Percentiles rank a stretch among this genome's conserved stretches.
Conservation (phyloP, 2,329 filamentous ascomycete species). For the Pseudomassariella vexata region DNA sequence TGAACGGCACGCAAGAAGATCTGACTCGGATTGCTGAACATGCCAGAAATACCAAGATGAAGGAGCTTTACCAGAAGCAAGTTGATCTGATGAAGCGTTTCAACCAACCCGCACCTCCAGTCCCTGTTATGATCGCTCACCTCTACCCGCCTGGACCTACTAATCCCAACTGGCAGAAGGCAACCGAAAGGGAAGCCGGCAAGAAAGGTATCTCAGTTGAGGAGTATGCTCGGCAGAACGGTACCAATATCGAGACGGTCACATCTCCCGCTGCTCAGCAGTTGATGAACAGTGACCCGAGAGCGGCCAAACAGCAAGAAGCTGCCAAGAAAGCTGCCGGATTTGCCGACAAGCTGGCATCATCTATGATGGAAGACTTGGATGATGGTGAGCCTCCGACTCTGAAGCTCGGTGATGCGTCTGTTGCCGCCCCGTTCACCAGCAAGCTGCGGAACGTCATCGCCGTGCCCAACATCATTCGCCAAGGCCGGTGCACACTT, state of each 20-base stretch:
- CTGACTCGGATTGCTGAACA: slow-evolving; percentile 89
- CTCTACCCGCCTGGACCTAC: slow-evolving; percentile 83
- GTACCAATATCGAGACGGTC: slow-evolving; percentile 54
- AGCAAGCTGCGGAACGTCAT: slow-evolving; percentile 96
- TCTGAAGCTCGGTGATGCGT: slow-evolving; percentile 95
- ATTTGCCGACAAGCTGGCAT: slow-evolving; percentile 80
- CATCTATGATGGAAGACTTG: slow-evolving; percentile 84
- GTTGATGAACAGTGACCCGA: slow-evolving; percentile 47
- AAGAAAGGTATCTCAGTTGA: slow-evolving; percentile 66
- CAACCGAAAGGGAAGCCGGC: slow-evolving; percentile 78
- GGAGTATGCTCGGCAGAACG: slow-evolving; percentile 48
- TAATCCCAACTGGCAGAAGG: slow-evolving; percentile 93
- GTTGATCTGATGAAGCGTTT: slow-evolving; percentile 86
- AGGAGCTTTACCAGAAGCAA: slow-evolving; percentile 98
- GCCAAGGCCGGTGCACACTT: slow-evolving; percentile 93
- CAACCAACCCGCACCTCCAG: slow-evolving; percentile 87
- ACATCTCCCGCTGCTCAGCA: slow-evolving; percentile 61
- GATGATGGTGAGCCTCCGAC: slow-evolving; percentile 87
- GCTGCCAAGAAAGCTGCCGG: slow-evolving; percentile 67
- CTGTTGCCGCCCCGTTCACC: slow-evolving; percentile 93
- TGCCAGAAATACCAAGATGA: slow-evolving; percentile 92
- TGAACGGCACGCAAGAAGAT: slow-evolving; percentile 92
- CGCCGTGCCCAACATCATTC: slow-evolving; percentile 96
- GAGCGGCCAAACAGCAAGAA: slow-evolving; percentile 56
- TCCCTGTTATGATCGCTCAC: slow-evolving; percentile 88